Base-by-base conservation (phyloP, 164 flowering plant genomes). In the Macadamia tetraphylla region DNA sequence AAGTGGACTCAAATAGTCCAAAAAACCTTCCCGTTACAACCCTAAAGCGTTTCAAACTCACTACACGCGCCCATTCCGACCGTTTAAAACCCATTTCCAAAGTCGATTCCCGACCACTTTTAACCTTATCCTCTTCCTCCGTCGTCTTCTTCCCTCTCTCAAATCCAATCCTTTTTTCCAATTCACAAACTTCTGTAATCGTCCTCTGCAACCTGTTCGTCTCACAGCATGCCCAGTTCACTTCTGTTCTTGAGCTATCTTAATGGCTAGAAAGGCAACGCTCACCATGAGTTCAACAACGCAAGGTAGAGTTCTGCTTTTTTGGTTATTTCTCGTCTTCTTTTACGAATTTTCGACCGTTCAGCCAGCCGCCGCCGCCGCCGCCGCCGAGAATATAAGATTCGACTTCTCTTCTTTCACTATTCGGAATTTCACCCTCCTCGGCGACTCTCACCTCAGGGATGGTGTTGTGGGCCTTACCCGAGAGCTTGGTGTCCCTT, bases 361-460 rank as follows among this genome's bases (percentile, higher is more conserved):
- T 18, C 44, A 23, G 23, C 23, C 31, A 5, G 30, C 62, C 1
- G 23, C 73, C 9, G 15, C 15, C 1, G 74, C 81, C 1, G 23
- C 73, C 9, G 15, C 15, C 1, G 74, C 81, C 6, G 53, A 73
- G 11, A 81, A 80, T 51, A 18, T 77, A 31, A 78, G 63, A 48
- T 78, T 89, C 66, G 76, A 81, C 29, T 89, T 89, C 84, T 66
- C 77, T 3, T 84, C 81, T 43, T 86, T 91, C 82, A 71, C 74
- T 44, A 71, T 85, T 74, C 85, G 90, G 3, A 89, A 89, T 74
- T 67, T 93, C 76, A 91, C 91, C 43, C 88, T 93, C 46, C 88
- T 93, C 35, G 98, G 98, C 6, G 97, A 93, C 58, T 86, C 98
- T 59, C 85, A 87, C 70, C 86, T 89, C 78, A 80, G 94, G 11